These are phyloP conservation scores for Lactarius akahatsu DNA, from an alignment of 768 basidiomycete genomes.

Conservation along the genomic window DNA sequence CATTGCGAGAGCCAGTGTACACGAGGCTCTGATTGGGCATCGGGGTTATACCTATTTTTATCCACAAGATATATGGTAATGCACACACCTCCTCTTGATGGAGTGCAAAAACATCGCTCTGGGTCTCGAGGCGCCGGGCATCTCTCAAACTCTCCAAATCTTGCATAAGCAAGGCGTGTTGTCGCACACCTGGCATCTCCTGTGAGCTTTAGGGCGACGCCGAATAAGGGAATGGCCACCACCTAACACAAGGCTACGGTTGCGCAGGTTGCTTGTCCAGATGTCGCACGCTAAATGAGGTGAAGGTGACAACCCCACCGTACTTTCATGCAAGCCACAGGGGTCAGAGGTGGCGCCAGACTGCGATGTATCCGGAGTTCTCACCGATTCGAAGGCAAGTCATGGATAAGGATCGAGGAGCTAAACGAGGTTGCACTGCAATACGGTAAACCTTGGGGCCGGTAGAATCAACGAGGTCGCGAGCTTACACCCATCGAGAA, in stretches of 20 bases:
- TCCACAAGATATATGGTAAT: background rate
- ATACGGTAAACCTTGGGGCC: background rate
- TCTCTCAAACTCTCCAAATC: constrained; percentile 46
- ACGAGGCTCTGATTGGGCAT: constrained; percentile 24
- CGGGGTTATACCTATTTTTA: background rate
- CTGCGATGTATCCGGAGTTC: background rate
- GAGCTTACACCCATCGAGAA: constrained; percentile 26
- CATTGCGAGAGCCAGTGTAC: constrained; percentile 47
- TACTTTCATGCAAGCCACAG: constrained; percentile 7
- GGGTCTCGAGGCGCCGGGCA: constrained; percentile 46
- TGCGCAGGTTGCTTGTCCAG: constrained; percentile 53
- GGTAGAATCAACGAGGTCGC: background rate
- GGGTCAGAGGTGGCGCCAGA: background rate
- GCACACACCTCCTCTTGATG: constrained; percentile 48
- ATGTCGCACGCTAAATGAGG: constrained; percentile 47
- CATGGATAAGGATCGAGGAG: constrained; percentile 18
- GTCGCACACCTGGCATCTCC: constrained; percentile 47
- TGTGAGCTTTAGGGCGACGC: constrained; percentile 12
- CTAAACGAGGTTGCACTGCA: constrained; percentile 30
- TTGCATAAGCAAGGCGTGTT: constrained; percentile 50
- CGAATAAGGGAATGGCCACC: constrained; percentile 12
- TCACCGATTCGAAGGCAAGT: constrained; percentile 19
- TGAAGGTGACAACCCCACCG: constrained; percentile 10
- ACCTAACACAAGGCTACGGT: constrained; percentile 55
- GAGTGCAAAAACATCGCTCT: constrained; percentile 66